Evolutionary conservation across 1,284 basidiomycete genomes (phyloP).

Genomic region (Boletellus deceptivus): DNA sequence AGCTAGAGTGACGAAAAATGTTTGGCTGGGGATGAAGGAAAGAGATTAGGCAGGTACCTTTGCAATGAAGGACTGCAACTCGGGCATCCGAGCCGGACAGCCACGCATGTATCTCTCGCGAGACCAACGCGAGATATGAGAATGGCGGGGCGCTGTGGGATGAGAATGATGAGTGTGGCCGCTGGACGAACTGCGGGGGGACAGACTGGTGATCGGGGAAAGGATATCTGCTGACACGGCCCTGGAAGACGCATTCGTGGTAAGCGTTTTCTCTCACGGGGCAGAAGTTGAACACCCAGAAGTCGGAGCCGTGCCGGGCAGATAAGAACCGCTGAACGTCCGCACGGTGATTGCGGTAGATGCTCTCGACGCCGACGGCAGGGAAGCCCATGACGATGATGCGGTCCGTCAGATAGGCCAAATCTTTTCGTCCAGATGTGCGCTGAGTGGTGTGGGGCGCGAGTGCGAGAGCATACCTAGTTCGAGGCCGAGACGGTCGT

Average conservation of each 20-base stretch:
- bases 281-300: conserved; percentile 88
- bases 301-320: conserved; percentile 70
- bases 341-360: conserved; percentile 79
- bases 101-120: conserved; percentile 80
- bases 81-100: conserved; percentile 65
- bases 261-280: conserved; percentile 75
- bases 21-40: conserved; percentile 9
- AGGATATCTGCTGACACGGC: conserved; percentile 79
- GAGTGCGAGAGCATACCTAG: conserved; percentile 42
- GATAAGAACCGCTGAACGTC: conserved; percentile 81
- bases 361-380: conserved; percentile 72
- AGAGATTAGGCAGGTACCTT: conserved; percentile 48
- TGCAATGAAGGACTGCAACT: conserved; percentile 86
- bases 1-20: conserved; percentile 40
- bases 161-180: neutral
- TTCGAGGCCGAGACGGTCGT: conserved; percentile 66
- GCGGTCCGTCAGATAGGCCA: conserved; percentile 80
- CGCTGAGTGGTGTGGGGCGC: no score
- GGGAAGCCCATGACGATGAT: conserved; percentile 92
- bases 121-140: conserved; percentile 73
- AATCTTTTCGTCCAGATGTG: conserved; percentile 43
- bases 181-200: neutral
- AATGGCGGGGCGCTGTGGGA: conserved; percentile 71
- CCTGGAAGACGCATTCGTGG: conserved; percentile 56
- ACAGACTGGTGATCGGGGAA: conserved; percentile 87